Evolutionary conservation across 139 green algal species (phyloP).

Genomic region (Tetradesmus lagerheimii): DNA sequence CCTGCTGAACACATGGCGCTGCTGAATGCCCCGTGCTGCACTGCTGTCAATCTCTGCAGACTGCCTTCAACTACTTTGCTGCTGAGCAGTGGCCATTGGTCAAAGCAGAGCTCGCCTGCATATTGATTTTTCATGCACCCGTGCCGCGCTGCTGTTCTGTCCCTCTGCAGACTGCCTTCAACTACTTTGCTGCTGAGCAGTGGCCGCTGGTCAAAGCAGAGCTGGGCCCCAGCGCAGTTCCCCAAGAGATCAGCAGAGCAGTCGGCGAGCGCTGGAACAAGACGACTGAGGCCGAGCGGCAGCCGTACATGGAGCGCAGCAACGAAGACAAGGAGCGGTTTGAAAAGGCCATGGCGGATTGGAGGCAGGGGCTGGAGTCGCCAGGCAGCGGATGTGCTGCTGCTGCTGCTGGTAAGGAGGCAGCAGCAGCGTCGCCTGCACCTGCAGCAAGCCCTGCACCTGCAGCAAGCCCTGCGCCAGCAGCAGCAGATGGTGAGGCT

Average conservation of each 20-base stretch:
- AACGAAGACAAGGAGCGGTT: neutral
- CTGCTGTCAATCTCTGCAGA: slow-evolving; percentile 13
- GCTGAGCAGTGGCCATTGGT: slow-evolving; percentile 27
- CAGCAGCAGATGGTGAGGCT: neutral
- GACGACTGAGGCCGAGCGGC: neutral
- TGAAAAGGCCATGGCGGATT: slow-evolving; percentile 18
- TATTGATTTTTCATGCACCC: neutral
- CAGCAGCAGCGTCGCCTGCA: slow-evolving; percentile 15
- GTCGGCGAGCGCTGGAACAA: slow-evolving; percentile 40
- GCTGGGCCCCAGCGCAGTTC: neutral
- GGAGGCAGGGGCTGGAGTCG: slow-evolving; percentile 1
- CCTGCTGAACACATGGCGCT: too few species aligned
- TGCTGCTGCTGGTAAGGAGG: neutral
- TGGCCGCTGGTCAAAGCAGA: slow-evolving; percentile 26
- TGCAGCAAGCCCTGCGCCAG: neutral
- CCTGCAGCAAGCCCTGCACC: neutral
- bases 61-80: slow-evolving; percentile 50
- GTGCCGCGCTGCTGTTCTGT: neutral
- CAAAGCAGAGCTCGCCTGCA: neutral
- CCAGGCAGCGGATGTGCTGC: neutral
- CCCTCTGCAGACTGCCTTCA: slow-evolving; percentile 45
- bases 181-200: slow-evolving; percentile 50
- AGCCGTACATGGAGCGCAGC: slow-evolving; percentile 27
- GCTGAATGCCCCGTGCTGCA: neutral
- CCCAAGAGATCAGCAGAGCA: slow-evolving; percentile 17